Evolutionary conservation across 768 basidiomycete genomes (phyloP), one percentile per base, ranked within the genome.

Genomic region (Suillus paluster): DNA sequence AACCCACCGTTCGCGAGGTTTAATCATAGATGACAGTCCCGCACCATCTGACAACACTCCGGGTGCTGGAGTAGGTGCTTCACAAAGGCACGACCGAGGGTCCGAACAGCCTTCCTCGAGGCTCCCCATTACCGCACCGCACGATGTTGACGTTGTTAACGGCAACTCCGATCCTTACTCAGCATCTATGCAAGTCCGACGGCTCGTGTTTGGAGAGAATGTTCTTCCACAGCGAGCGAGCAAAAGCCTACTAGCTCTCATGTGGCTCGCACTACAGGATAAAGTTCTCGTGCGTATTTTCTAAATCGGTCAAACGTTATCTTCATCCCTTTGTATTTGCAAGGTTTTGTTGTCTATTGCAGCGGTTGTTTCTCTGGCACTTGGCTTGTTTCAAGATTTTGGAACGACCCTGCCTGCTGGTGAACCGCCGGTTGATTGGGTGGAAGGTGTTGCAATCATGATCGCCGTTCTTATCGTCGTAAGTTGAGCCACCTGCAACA

Each of bases 321-420:
- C 50, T 33, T 25, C 53, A 64, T 41, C 34, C 63, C 54, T 11
- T 59, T 64, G 52, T 15, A 34, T 33, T 46, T 39, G 45, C 19
- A 71, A 96, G 93, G 85, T 99, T 63, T 73, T 99, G 55, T 84
- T 99, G 42, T 94, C 92, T 19, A 86, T 99, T 70, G 94, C 97
- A 52, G 97, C 97, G 4, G 86, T 93, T 42, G 84, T 99, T 44
- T 97, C 97, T 17, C 81, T 99, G 49, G 95, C 95, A 14, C 86
- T 99, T 15, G 97, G 97, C 21, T 78, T 99, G 33, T 97, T 97
- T 76, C 92, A 97, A 73, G 94, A 95, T 71, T 91, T 98, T 71
- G 97, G 96, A 12, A 81, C 83, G 0, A 79, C 86, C 1, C 83
- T 84, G 5, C 80, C 86, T 10, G 64, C 77, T 1, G 79, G 77